These are phyloP conservation scores for Fragilariopsis cylindrus DNA, from an alignment of 108 stramenopile genomes.

Conservation along the genomic window DNA sequence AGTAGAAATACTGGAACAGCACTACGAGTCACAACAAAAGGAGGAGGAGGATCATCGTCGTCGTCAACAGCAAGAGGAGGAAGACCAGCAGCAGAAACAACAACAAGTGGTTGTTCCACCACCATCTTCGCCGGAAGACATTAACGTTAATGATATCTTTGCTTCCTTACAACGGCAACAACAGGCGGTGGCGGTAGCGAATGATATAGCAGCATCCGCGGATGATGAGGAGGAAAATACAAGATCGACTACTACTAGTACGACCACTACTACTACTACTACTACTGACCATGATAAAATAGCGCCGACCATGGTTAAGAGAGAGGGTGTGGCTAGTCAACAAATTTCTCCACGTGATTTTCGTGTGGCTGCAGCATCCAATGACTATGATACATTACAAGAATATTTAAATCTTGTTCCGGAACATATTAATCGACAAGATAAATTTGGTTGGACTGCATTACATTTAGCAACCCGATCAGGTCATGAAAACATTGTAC, in stretches of 20 bases:
- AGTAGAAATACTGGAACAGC: not conserved
- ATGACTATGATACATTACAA: conserved; percentile 20
- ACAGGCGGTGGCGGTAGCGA: not conserved
- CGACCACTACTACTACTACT: not conserved
- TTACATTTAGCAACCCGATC: conserved; percentile 30
- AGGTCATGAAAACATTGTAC: not conserved
- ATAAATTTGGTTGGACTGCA: conserved; percentile 38
- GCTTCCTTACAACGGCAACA: conserved; percentile 24
- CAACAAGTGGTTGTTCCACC: not conserved
- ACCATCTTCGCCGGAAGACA: not conserved
- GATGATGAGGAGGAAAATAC: not conserved
- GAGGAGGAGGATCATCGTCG: not conserved
- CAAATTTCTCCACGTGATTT: conserved; percentile 34
- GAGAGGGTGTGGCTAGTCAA: conserved; percentile 18
- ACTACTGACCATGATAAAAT: not conserved
- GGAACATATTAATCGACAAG: conserved; percentile 28
- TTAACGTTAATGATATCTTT: conserved; percentile 25
- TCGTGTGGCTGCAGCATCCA: conserved; percentile 31
- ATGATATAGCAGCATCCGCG: not conserved
- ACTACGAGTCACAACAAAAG: not conserved
- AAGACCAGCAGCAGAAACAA: not conserved
- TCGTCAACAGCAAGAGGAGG: not conserved
- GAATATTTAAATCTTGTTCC: conserved; percentile 1
- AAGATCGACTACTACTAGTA: not conserved
- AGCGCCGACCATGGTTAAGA: not conserved